Conservation (phyloP, 1,139 yeast species). For the Yamadazyma mexicana region DNA sequence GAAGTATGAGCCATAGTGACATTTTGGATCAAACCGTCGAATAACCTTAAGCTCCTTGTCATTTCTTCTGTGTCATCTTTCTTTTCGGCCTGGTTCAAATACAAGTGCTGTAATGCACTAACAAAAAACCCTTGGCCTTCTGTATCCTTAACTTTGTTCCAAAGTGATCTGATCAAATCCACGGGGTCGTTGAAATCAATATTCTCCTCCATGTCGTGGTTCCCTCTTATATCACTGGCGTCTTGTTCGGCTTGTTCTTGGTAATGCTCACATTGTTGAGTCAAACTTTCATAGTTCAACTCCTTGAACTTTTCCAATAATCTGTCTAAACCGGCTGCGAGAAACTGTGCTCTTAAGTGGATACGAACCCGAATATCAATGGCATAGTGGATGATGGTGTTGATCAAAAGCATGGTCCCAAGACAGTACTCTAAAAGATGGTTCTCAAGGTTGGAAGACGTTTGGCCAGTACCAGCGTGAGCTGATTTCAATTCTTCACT, state of each 20-base stretch:
- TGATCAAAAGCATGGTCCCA: constrained; percentile 74
- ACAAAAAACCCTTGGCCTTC: constrained; percentile 71
- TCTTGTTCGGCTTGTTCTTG: constrained; percentile 70
- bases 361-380: constrained; percentile 66
- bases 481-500: constrained; percentile 75
- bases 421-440: constrained; percentile 78
- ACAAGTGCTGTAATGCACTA: constrained; percentile 82
- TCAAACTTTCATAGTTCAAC: constrained; percentile 62
- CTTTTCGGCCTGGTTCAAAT: constrained; percentile 67
- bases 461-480: constrained; percentile 39
- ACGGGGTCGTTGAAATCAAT: constrained; percentile 75
- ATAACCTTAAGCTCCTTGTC: constrained; percentile 68
- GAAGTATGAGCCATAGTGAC: constrained; percentile 66
- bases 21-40: constrained; percentile 82
- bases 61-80: constrained; percentile 49
- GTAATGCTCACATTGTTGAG: constrained; percentile 66
- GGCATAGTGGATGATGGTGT: constrained; percentile 68
- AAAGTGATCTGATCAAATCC: constrained; percentile 64
- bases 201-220: constrained; percentile 60
- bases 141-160: constrained; percentile 71
- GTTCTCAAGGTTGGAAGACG: constrained; percentile 45
- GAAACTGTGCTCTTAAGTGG: constrained; percentile 73
- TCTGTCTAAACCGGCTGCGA: constrained; percentile 71
- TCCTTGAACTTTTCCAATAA: constrained; percentile 62
- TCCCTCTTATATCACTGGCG: constrained; percentile 60